Base-by-base conservation (phyloP, 371 early-diverging fungal species). In the Gilbertella persicaria region DNA sequence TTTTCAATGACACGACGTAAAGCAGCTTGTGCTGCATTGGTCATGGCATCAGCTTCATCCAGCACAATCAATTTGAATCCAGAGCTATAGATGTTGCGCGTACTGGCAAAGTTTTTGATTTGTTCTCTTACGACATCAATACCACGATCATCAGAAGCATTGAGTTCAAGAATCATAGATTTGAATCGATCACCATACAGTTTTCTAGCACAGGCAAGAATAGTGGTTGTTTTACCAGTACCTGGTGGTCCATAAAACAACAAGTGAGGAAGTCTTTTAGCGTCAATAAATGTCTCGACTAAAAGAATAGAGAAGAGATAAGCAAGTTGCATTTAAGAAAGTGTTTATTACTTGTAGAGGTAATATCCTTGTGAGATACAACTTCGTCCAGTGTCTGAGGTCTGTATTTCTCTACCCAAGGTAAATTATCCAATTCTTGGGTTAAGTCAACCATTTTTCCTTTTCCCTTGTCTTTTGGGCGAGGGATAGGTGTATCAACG, bases 41-140 rank as follows among this genome's bases (percentile, higher is more conserved):
- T 99, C 98, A 99, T 97, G 19, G 93, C 88, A 69, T 99, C 99
- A 4, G 97, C 98, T 77, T 99, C 99, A 68, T 99, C 99, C 30
- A 99, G 75, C 38, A 99, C 90, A 57, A 99, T 94, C 54, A 99
- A 69, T 67, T 99, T 99, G 68, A 93, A 89, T 10, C 89, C 90
- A 10, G 85, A 77, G 46, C 87, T 91, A 60, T 91, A 93, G 25
- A 95, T 90, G 46, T 83, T 92, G 50, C 87, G 85, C 4, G 96
- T 95, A 25, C 93, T 90, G 9, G 99, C 96, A 91, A 99, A 99
- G 55, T 82, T 92, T 71, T 97, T 99, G 71, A 99, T 98, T 69
- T 94, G 93, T 45, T 98, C 93, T 17, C 99, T 80, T 14, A 99
- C 99, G n/a, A 96, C 96, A 59, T 96, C 97, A 60, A 99, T 98